Percentiles rank a stretch among this genome's conserved stretches.
These are phyloP conservation scores for Periconia macrospinosa DNA, from an alignment of 2,329 filamentous ascomycete genomes.

Conservation along the genomic window DNA sequence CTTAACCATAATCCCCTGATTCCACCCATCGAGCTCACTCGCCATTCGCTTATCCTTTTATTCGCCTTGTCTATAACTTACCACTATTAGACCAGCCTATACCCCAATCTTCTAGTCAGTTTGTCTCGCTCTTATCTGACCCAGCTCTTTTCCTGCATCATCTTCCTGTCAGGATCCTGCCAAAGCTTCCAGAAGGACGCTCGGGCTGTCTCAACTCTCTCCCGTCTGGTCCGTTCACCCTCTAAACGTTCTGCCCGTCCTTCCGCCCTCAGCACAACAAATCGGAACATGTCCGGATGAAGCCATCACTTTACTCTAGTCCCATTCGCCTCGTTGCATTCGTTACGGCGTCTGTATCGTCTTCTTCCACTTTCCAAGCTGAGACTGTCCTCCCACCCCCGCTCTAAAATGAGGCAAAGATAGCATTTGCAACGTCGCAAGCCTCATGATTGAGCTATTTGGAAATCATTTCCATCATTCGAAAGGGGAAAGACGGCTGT, in stretches of 20 bases:
- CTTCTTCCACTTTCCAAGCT: not conserved
- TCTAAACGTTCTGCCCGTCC: conserved; percentile 14
- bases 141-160: not conserved
- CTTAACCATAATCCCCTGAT: too few relatives aligned
- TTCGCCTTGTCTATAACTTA: too few relatives aligned
- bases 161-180: conserved; percentile 14
- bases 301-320: conserved; percentile 18
- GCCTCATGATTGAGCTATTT: not conserved
- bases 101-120: too few relatives aligned
- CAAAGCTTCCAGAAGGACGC: conserved; percentile 32
- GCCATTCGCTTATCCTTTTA: too few relatives aligned
- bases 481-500: conserved; percentile 2
- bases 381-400: too few relatives aligned
- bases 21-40: too few relatives aligned
- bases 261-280: conserved; percentile 16
- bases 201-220: conserved; percentile 24
- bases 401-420: conserved; percentile 12
- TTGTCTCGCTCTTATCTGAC: not conserved
- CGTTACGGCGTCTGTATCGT: conserved; percentile 1
- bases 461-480: not conserved
- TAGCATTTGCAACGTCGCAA: not conserved
- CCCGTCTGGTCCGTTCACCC: conserved; percentile 12
- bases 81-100: too few relatives aligned
- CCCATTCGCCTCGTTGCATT: conserved; percentile 3
- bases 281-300: conserved; percentile 25